Evolutionary conservation across 352 stramenopile genomes (phyloP).

Genomic region (Lagenidium giganteum): DNA sequence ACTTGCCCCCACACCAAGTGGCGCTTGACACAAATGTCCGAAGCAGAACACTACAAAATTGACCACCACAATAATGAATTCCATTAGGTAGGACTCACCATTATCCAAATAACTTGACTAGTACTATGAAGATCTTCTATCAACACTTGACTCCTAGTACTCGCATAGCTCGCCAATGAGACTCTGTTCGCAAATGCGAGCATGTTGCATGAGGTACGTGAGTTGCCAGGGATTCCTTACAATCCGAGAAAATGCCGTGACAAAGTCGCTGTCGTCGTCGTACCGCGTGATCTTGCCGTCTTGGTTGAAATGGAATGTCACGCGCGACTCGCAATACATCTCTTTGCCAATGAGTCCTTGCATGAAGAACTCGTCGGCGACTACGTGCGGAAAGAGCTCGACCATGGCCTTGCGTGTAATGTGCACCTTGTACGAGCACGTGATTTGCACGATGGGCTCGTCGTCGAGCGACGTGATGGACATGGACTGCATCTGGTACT

Average conservation of each 20-base stretch:
- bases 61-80: too few species aligned
- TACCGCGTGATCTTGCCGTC: conserved; percentile 17
- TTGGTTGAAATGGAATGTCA: conserved; percentile 19
- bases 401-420: conserved; percentile 14
- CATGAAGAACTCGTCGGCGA: conserved; percentile 14
- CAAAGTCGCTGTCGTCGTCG: conserved; percentile 22
- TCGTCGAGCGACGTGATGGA: conserved; percentile 1
- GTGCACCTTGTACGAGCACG: conserved; percentile 10
- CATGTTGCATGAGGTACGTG: conserved; percentile 5
- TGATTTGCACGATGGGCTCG: conserved; percentile 4
- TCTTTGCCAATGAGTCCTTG: conserved; percentile 17
- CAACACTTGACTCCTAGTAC: too few species aligned
- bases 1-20: too few species aligned
- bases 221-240: neutral
- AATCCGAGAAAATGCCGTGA: conserved; percentile 8
- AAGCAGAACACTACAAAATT: too few species aligned
- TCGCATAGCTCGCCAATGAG: conserved; percentile 9
- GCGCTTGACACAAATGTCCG: too few species aligned
- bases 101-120: too few species aligned
- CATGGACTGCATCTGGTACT: conserved; percentile 9
- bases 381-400: conserved; percentile 20
- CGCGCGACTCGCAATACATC: conserved; percentile 10
- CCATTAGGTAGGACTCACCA: too few species aligned
- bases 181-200: conserved; percentile 4
- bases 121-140: too few species aligned